Conservation (phyloP, 495 filamentous ascomycete species). For the Hypoxylon intermedium region DNA sequence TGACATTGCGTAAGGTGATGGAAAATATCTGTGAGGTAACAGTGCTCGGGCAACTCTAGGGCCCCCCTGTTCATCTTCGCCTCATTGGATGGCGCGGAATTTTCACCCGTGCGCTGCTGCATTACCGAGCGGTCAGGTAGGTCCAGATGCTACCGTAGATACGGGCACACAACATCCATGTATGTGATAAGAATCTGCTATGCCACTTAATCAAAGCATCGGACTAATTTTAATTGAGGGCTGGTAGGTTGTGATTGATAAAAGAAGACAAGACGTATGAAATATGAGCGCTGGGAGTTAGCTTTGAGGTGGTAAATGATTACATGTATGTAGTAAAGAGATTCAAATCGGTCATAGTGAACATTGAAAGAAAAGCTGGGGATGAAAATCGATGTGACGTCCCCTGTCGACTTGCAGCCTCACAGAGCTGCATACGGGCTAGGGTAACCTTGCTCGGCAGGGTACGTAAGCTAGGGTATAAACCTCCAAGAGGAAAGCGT, state of each 20-base stretch:
- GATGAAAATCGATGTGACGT: constrained; percentile 24
- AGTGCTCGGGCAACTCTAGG: constrained; percentile 14
- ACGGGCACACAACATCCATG: not conserved
- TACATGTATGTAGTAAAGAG: too few relatives aligned
- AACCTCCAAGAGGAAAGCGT: constrained; percentile 21
- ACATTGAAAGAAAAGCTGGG: constrained; percentile 14
- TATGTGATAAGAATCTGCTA: constrained; percentile 1
- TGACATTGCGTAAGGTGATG: not conserved
- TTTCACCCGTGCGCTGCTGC: constrained; percentile 29
- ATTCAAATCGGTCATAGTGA: not conserved
- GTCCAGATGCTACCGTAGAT: not conserved
- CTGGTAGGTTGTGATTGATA: too few relatives aligned
- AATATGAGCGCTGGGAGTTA: too few relatives aligned
- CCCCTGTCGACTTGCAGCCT: constrained; percentile 33
- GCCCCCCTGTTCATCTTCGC: constrained; percentile 17
- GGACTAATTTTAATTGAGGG: not conserved
- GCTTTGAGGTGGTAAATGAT: too few relatives aligned
- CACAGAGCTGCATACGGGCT: constrained; percentile 21
- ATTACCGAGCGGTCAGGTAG: constrained; percentile 18
- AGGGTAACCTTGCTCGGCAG: not conserved
- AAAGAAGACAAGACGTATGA: too few relatives aligned
- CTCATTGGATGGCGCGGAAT: constrained; percentile 22
- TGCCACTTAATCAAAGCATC: not conserved
- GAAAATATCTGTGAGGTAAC: constrained; percentile 6
- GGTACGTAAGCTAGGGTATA: constrained; percentile 1